Evolutionary conservation across 176 grass and related monocot species (phyloP).

Genomic region (Oryza glaberrima): DNA sequence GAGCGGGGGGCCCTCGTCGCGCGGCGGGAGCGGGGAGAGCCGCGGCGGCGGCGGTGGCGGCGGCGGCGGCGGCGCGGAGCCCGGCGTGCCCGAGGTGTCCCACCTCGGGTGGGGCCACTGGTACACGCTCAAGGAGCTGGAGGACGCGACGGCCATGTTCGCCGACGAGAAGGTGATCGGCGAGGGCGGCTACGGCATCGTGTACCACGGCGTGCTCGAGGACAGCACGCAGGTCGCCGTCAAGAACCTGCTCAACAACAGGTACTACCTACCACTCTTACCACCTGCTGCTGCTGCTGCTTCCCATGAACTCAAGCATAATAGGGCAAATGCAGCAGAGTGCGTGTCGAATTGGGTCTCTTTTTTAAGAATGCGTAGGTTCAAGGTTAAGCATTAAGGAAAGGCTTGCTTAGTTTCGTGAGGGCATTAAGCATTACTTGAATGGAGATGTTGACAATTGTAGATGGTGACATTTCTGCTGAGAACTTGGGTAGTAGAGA

Average conservation of each 20-base stretch:
- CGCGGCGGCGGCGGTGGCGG: slow-evolving; percentile 47
- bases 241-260: slow-evolving; percentile 95
- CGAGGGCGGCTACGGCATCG: slow-evolving; percentile 94
- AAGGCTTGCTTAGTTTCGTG: slow-evolving; percentile 37
- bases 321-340: neutral
- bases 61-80: slow-evolving; percentile 57
- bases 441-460: slow-evolving; percentile 44
- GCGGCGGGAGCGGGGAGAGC: slow-evolving; percentile 82
- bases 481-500: neutral
- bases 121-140: slow-evolving; percentile 96
- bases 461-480: slow-evolving; percentile 36
- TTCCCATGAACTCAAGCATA: slow-evolving; percentile 17
- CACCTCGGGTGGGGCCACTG: slow-evolving; percentile 93
- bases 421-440: slow-evolving; percentile 22
- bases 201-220: slow-evolving; percentile 87
- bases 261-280: slow-evolving; percentile 55
- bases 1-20: slow-evolving; percentile 73
- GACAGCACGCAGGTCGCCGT: slow-evolving; percentile 83
- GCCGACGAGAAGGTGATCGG: slow-evolving; percentile 89
- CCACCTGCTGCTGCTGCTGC: neutral
- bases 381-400: slow-evolving; percentile 42
- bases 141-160: slow-evolving; percentile 81
- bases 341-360: slow-evolving; percentile 25
- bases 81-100: slow-evolving; percentile 71
- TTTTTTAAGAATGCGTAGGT: slow-evolving; percentile 32